These are phyloP conservation scores for Rhododendron kiyosumense DNA, from an alignment of 148 eudicot species.

Conservation along the genomic window DNA sequence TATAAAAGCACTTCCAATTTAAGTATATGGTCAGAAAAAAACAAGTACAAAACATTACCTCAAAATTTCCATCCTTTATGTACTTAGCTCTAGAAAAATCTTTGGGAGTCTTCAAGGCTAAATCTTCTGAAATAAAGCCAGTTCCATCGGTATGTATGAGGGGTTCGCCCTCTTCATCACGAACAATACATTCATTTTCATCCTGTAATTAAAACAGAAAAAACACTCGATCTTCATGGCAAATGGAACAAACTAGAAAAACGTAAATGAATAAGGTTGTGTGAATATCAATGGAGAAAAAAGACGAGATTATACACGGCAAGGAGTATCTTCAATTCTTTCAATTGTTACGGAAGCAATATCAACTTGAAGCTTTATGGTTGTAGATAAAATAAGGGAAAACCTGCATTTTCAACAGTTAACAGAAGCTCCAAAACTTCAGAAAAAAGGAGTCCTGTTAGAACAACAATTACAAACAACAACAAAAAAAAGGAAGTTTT, in stretches of 20 bases:
- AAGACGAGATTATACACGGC: constrained; percentile 37
- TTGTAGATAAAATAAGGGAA: constrained; percentile 74
- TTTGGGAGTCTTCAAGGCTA: constrained; percentile 62
- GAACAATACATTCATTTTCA: constrained; percentile 33
- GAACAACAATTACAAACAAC: neutral
- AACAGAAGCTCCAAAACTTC: neutral
- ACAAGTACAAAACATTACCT: constrained; percentile 33
- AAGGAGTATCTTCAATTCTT: constrained; percentile 48
- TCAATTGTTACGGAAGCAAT: constrained; percentile 37
- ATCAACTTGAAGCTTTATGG: constrained; percentile 50
- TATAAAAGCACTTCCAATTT: neutral
- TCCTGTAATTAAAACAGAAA: constrained; percentile 29
- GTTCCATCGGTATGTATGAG: constrained; percentile 84
- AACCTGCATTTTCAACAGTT: constrained; percentile 37
- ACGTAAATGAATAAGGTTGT: neutral
- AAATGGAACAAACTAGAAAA: neutral
- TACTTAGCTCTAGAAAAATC: constrained; percentile 38
- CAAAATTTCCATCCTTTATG: constrained; percentile 21
- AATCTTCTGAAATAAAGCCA: constrained; percentile 81
- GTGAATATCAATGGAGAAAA: neutral
- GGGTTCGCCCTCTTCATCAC: constrained; percentile 40
- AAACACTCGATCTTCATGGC: neutral
- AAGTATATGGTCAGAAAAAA: neutral
- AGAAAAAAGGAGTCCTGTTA: neutral
- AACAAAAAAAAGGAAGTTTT: neutral